Evolutionary conservation across 106 monocot genomes (phyloP).

Genomic region (Alisma plantagoaquatica): DNA sequence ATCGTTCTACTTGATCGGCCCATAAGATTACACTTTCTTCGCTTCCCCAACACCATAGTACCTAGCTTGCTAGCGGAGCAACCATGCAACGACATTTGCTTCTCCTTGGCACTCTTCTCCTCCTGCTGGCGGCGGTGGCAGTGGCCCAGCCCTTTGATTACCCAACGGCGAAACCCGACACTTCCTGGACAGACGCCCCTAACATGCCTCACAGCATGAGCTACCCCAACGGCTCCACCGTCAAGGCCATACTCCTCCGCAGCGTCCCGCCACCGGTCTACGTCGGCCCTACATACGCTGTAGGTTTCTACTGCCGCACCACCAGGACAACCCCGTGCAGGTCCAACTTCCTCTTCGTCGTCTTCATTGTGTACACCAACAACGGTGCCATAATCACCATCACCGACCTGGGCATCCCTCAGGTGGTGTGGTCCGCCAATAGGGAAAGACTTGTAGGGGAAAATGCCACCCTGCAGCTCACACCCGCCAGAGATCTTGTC

Average conservation of each 20-base stretch:
- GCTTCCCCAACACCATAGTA: too few species aligned
- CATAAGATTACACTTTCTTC: too few species aligned
- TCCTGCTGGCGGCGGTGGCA: too few species aligned
- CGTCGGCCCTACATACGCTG: too few species aligned
- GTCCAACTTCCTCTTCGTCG: slow-evolving; percentile 25
- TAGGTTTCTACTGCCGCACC: slow-evolving; percentile 29
- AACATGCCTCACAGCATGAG: background rate
- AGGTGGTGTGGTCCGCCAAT: slow-evolving; percentile 56
- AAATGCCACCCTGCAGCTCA: slow-evolving; percentile 41
- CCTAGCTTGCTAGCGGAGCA: too few species aligned
- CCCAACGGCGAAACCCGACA: too few species aligned
- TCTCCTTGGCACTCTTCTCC: too few species aligned
- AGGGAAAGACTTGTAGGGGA: slow-evolving; percentile 19
- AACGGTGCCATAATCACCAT: background rate
- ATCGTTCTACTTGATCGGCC: too few species aligned
- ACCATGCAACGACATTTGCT: too few species aligned
- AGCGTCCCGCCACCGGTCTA: too few species aligned
- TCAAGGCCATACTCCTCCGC: slow-evolving; percentile 30
- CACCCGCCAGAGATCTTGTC: slow-evolving; percentile 34
- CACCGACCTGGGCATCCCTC: background rate
- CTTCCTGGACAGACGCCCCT: background rate
- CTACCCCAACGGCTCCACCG: background rate
- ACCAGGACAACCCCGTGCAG: slow-evolving; percentile 35
- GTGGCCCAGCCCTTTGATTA: too few species aligned
- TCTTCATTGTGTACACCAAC: slow-evolving; percentile 34